These are phyloP conservation scores for Eremochloa ophiuroides DNA, from an alignment of 176 grass and related monocot genomes.

Conservation along the genomic window DNA sequence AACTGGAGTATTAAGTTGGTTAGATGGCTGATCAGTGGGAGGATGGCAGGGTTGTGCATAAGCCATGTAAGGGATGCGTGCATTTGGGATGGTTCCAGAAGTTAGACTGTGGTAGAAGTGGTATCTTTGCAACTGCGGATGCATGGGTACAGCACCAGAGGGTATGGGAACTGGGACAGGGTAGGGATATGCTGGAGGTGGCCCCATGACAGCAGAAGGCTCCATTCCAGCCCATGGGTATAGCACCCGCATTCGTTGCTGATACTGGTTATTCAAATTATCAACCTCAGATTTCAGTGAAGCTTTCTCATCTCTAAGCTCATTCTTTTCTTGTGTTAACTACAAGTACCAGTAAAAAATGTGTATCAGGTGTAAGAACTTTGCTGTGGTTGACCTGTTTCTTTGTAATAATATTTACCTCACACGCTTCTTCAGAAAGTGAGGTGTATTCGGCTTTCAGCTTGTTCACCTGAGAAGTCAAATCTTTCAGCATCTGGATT, in stretches of 20 bases:
- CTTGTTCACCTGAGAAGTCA: constrained; percentile 68
- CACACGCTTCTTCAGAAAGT: constrained; percentile 71
- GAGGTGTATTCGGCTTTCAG: constrained; percentile 78
- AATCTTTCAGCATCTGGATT: constrained; percentile 80
- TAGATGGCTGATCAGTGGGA: constrained; percentile 53
- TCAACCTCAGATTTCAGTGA: constrained; percentile 77
- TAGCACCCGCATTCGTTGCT: constrained; percentile 56
- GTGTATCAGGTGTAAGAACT: neutral
- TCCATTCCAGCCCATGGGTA: constrained; percentile 81
- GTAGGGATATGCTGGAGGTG: constrained; percentile 55
- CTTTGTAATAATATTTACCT: constrained; percentile 57
- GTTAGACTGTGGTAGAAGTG: constrained; percentile 50
- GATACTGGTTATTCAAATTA: constrained; percentile 64
- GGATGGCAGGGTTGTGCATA: constrained; percentile 41
- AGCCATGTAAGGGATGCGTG: constrained; percentile 39
- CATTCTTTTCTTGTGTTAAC: constrained; percentile 83
- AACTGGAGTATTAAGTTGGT: constrained; percentile 32
- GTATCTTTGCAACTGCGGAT: constrained; percentile 52
- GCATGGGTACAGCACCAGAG: constrained; percentile 60
- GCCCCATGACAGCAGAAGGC: constrained; percentile 62
- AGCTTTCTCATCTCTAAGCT: constrained; percentile 85
- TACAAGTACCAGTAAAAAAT: constrained; percentile 34
- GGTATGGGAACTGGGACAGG: constrained; percentile 61
- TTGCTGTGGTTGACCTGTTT: constrained; percentile 8
- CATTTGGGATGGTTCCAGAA: constrained; percentile 31